Evolutionary conservation across 1,284 basidiomycete genomes (phyloP).

Genomic region (Cryptococcus deneoformans): DNA sequence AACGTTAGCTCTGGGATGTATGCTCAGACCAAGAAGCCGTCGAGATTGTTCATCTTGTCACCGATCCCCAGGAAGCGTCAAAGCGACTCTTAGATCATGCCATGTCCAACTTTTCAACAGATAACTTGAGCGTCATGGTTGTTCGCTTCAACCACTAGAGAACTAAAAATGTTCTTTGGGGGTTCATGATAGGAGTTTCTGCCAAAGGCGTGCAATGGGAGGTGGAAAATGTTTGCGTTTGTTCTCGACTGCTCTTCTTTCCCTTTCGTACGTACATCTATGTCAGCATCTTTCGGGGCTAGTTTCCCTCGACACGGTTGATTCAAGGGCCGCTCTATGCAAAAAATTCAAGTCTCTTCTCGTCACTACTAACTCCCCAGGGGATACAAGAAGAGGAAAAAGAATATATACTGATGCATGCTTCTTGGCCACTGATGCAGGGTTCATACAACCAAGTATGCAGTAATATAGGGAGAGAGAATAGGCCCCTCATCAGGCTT

Average conservation of each 20-base stretch:
- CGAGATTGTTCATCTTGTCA: conserved; percentile 70
- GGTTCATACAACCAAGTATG: too few relatives aligned
- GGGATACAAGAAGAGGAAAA: too few relatives aligned
- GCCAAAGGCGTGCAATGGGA: too few relatives aligned
- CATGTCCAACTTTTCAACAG: conserved; percentile 79
- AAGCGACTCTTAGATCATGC: conserved; percentile 79
- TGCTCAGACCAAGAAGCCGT: conserved; percentile 88
- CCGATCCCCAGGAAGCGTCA: conserved; percentile 81
- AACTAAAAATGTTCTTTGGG: not conserved
- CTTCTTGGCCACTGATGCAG: too few relatives aligned
- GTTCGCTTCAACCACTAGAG: conserved; percentile 30
- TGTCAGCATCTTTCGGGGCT: not conserved
- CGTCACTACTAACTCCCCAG: too few relatives aligned
- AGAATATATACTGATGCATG: too few relatives aligned
- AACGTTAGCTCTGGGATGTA: conserved; percentile 88
- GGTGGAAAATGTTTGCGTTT: too few relatives aligned
- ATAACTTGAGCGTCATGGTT: conserved; percentile 61
- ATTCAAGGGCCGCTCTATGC: too few relatives aligned
- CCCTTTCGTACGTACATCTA: not conserved
- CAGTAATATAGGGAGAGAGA: not conserved
- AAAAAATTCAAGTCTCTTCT: too few relatives aligned
- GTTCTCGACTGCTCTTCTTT: too few relatives aligned
- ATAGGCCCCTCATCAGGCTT: not conserved
- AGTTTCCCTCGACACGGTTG: too few relatives aligned
- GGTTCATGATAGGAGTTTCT: too few relatives aligned